Evolutionary conservation across 208 protist genomes (phyloP), one percentile per base, ranked within the genome.

Genomic region (Trypanosoma brucei): DNA sequence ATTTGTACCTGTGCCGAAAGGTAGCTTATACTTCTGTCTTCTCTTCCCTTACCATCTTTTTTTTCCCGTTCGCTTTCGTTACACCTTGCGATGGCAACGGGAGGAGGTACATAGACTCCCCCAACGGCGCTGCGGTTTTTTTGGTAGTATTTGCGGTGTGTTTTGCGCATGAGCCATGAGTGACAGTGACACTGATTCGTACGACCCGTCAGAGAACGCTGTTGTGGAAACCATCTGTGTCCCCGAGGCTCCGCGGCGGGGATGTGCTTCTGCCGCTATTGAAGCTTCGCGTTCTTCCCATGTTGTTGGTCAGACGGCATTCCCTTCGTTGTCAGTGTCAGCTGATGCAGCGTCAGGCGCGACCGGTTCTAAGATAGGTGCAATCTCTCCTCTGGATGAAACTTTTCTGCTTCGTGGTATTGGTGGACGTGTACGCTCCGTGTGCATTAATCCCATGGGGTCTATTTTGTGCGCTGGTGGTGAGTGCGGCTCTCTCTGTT

Each of bases 401-500:
- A 72, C 22, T 51, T 70, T 44, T 66, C 72, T 72, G 54, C 76
- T 88, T 54, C 70, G 55, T 65, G 70, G 68, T 34, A 81, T 81
- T 62, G 79, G 78, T 55, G 83, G 79, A 22, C 76, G 81, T 34
- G 59, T 85, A 35, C 81, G 81, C 53, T 85, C 75, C n/a, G 36
- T 90, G 11, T 74, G 75, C 33, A 52, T 90, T 33, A 87, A 72
- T 55, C 72, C 72, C 13, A 57, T 55, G 2, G 83, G 81, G 22
- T 81, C 76, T 2, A 66, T 68, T 0, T 70, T 93, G 31, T 90
- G 83, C 59, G 76, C 83, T 3, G 83, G 72, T n/a, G 78, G 81
- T 34, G 83, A 90, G 33, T 83, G 88, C 55, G 86, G 86, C 1
- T 69, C 78, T 53, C 56, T 93, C 7, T 86, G 72, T 69, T 90